Evolutionary conservation across 2,329 filamentous ascomycete genomes (phyloP), one percentile per base, ranked within the genome.

Genomic region (Trichothecium roseum): DNA sequence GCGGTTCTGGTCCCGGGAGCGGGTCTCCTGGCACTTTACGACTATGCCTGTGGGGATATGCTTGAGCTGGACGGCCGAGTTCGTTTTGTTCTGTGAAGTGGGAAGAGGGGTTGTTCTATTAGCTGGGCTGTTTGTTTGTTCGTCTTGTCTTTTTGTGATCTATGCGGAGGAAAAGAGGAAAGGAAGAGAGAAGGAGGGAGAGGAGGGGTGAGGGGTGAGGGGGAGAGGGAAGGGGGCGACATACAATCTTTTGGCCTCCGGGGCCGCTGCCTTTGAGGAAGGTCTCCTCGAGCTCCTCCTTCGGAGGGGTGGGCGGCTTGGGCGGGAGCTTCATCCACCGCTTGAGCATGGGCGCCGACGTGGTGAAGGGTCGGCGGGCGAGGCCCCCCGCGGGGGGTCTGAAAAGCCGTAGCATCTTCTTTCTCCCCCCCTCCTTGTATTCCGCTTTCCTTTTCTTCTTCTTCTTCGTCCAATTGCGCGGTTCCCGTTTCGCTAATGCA

Each of bases 241-340:
- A 36, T 60, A 86, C 81, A 63, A 96, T 96, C 57, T 95, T 95
- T 55, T 98, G 91, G 0, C 91, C 91, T 17, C 91, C 91, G 0
- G 91, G 89, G 2, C 91, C 91, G 47, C 77, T 84, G 48, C 91
- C 91, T 55, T 91, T 94, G 41, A 98, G 69, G 60, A 93, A 96
- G 29, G 71, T 72, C 52, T 95, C 84, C 38, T 81, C 78, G 45
- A 96, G 77, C 35, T 95, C 87, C 14, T 69, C 64, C 45, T 94
- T 87, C 10, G 78, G 70, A 15, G 91, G 74, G 10, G 78, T 70
- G 41, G 68, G 73, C 12, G 82, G 80, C 4, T 87, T 78, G 5
- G 86, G 80, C 2, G 89, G 88, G 51, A 93, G 55, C 39, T 43
- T 72, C 52, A 81, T 83, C 34, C 49, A 47, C 33, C 47, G 42